Evolutionary conservation across 1,284 basidiomycete genomes (phyloP).

Genomic region (Taiwanofungus camphoratus): DNA sequence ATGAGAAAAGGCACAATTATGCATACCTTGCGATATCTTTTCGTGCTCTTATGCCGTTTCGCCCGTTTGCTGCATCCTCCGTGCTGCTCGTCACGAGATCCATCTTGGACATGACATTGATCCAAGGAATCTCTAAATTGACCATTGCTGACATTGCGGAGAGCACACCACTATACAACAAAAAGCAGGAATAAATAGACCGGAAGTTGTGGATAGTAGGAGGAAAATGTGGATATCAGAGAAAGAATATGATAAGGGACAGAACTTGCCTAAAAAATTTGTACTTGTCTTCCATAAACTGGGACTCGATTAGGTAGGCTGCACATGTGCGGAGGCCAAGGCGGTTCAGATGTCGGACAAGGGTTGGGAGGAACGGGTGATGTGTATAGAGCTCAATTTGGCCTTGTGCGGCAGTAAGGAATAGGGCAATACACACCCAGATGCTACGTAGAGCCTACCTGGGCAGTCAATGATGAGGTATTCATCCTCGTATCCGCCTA

Average conservation of each 20-base stretch:
- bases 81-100: conserved; percentile 77
- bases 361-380: conserved; percentile 89
- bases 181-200: conserved; percentile 1
- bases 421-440: background rate
- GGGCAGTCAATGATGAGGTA: conserved; percentile 99
- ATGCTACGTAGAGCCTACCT: conserved; percentile 42
- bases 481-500: conserved; percentile 93
- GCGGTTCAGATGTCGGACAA: conserved; percentile 69
- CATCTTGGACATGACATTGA: conserved; percentile 99
- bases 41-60: conserved; percentile 67
- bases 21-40: conserved; percentile 77
- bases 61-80: conserved; percentile 58
- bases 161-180: conserved; percentile 74
- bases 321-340: conserved; percentile 78
- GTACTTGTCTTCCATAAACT: conserved; percentile 98
- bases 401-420: conserved; percentile 38
- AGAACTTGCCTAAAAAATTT: conserved; percentile 87
- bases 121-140: conserved; percentile 93
- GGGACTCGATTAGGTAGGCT: conserved; percentile 92
- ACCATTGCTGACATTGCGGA: conserved; percentile 99
- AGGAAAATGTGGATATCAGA: conserved; percentile 3
- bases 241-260: background rate
- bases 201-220: background rate
- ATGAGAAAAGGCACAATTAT: conserved; percentile 3
- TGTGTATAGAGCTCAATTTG: conserved; percentile 99